Evolutionary conservation across 202 grass and related monocot species (phyloP), one percentile per base, ranked within the genome.

Genomic region (Saccharum hybrid): DNA sequence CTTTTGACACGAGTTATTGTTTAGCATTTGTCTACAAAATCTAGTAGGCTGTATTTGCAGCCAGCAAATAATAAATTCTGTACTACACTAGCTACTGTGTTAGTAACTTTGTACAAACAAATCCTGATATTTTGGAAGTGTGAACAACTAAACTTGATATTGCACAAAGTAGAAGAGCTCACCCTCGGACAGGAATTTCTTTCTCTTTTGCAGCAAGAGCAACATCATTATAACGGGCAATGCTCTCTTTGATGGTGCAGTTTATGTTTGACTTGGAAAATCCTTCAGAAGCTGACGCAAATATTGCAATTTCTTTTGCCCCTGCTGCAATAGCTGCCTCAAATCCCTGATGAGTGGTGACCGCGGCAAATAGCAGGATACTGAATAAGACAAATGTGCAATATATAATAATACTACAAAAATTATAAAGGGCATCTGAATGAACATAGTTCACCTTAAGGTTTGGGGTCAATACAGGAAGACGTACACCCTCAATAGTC

Each of bases 241-340:
- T 85, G 68, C 95, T 98, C 74, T 98, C 90, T 75, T 91, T 77
- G 52, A 98, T 85, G 26, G 85, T 91, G 66, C 95, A 98, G 74
- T 98, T 98, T 84, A 98, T 94, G 82, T 98, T 98, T 73, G 95
- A 91, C 81, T 86, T 92, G 3, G 95, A 98, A 91, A 98, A 98
- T 80, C 86, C 88, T 82, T 98, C 92, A 11, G 95, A 98, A 81
- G 90, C 95, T 75, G 92, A 92, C 57, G 89, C 92, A 86, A 98
- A 98, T 38, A 98, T 75, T 63, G 92, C 92, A 49, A 94, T 78
- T 90, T 93, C 95, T 77, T 93, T 98, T 79, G 95, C 90, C 62
- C 92, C 90, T 59, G 92, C 91, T 79, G 84, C 89, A 64, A 89
- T 71, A 38, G 92, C 95, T 85, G 92, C 92, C 39, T 98, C 82